Evolutionary conservation across 2,329 filamentous ascomycete species (phyloP), one percentile per base, ranked within the genome.

Genomic region (Cladosporium sp.): DNA sequence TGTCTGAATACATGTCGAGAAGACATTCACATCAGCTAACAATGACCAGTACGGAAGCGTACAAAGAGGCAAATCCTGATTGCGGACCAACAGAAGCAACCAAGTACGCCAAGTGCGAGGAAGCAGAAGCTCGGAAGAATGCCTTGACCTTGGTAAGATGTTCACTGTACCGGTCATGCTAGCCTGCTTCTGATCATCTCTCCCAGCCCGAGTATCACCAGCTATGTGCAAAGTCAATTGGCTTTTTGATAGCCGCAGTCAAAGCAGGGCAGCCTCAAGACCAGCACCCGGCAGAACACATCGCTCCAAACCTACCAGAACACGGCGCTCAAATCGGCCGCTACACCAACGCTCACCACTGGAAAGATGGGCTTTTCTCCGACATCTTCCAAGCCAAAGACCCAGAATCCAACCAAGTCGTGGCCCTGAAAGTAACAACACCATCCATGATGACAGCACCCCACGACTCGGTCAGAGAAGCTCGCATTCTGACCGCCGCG

Each of bases 351-450:
- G 82, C 80, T 41, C 66, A 75, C 17, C 79, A 81, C 65, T 73
- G 79, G 61, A 73, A 71, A 52, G 77, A 82, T 56, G 93, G 93
- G 17, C 74, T 92, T 11, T 93, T 89, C 55, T 93, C 92, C 15
- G 82, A 85, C 50, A 83, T 99, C 44, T 97, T 91, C 72, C 85
- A 85, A 60, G 83, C 83, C 36, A 71, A 74, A 15, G 66, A 70
- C 17, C 67, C 66, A 15, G 63, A 68, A 13, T 20, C 48, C 5
- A 48, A 62, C 44, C 43, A 57, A 30, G 20, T 80, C 9, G 75
- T 85, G 5, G 93, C 92, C 2, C 74, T 99, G 43, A 99, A 99
- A 66, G 83, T 96, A 53, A 95, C 93, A 30, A 83, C 82, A 22
- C 84, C 88, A 27, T 84, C 84, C 32, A 75, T 79, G 48, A 83